Percentiles rank a stretch among this genome's conserved stretches.
Conservation (phyloP, 495 filamentous ascomycete genomes). For the Penicillium pulvis region DNA sequence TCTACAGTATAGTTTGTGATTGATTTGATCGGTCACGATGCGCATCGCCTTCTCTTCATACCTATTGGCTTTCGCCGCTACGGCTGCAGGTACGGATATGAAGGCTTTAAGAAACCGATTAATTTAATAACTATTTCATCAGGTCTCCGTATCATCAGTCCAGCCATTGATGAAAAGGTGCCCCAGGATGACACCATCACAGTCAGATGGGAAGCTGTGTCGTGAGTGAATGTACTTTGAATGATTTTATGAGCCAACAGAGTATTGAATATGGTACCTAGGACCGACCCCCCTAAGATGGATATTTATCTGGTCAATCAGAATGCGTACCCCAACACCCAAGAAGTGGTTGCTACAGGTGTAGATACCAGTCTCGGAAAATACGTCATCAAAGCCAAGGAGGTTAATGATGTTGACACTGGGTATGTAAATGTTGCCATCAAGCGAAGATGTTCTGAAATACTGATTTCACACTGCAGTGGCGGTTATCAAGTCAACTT, state of each 20-base stretch:
- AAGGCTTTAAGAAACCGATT: background rate
- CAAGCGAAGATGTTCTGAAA: background rate
- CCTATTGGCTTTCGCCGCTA: slow-evolving; percentile 21
- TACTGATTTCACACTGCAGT: slow-evolving; percentile 13
- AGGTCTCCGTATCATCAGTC: slow-evolving; percentile 32
- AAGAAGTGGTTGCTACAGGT: slow-evolving; percentile 37
- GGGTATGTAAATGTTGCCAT: slow-evolving; percentile 22
- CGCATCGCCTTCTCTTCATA: slow-evolving; percentile 17
- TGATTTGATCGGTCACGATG: slow-evolving; percentile 17
- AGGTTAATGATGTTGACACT: slow-evolving; percentile 20
- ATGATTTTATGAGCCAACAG: background rate
- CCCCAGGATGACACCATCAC: slow-evolving; percentile 27
- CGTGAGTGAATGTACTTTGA: slow-evolving; percentile 18
- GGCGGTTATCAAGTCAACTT: slow-evolving; percentile 41
- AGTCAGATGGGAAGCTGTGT: slow-evolving; percentile 35
- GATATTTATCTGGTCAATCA: slow-evolving; percentile 40
- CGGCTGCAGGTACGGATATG: slow-evolving; percentile 23
- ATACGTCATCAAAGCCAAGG: slow-evolving; percentile 31
- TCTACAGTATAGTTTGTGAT: background rate
- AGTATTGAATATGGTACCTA: slow-evolving; percentile 12
- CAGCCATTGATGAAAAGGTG: slow-evolving; percentile 25
- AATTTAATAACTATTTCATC: background rate
- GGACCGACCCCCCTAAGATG: slow-evolving; percentile 38
- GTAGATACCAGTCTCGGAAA: slow-evolving; percentile 32
- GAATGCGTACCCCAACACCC: slow-evolving; percentile 35